phyloP scores from a whole-genome alignment of 805 yeast species.

The Ogataea dorogensis region DNA sequence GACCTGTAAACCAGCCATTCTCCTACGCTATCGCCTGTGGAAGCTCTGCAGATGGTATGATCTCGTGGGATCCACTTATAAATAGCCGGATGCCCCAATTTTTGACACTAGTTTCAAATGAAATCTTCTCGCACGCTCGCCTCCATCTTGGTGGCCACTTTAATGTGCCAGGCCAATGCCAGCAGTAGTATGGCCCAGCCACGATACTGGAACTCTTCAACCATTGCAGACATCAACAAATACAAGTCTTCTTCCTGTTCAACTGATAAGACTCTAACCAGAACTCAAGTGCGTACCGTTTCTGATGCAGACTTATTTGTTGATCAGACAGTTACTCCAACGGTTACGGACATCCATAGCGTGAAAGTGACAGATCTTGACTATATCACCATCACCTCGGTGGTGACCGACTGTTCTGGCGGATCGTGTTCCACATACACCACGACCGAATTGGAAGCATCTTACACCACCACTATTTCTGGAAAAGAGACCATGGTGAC shows the following conservation, averaged over 20 bases:
- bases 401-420: slow-evolving; percentile 21
- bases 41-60: not conserved
- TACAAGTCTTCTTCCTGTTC: slow-evolving; percentile 18
- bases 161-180: slow-evolving; percentile 11
- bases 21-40: not conserved
- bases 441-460: slow-evolving; percentile 26
- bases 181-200: slow-evolving; percentile 11
- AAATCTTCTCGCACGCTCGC: slow-evolving; percentile 11
- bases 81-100: slow-evolving; percentile 2
- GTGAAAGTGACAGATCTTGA: slow-evolving; percentile 14
- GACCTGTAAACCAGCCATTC: slow-evolving; percentile 21
- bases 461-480: slow-evolving; percentile 25
- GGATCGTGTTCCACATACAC: slow-evolving; percentile 25
- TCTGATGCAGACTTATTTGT: slow-evolving; percentile 11
- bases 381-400: slow-evolving; percentile 23
- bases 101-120: slow-evolving; percentile 1
- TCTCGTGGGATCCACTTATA: slow-evolving; percentile 8
- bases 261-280: slow-evolving; percentile 20
- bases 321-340: slow-evolving; percentile 21
- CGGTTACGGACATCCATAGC: slow-evolving; percentile 15
- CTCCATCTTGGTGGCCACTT: slow-evolving; percentile 7
- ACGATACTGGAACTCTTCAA: slow-evolving; percentile 23
- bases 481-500: slow-evolving; percentile 25
- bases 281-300: slow-evolving; percentile 10
- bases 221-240: slow-evolving; percentile 5